Conservation (phyloP, 1,284 basidiomycete species). For the Lentinula novae-zelandiae region DNA sequence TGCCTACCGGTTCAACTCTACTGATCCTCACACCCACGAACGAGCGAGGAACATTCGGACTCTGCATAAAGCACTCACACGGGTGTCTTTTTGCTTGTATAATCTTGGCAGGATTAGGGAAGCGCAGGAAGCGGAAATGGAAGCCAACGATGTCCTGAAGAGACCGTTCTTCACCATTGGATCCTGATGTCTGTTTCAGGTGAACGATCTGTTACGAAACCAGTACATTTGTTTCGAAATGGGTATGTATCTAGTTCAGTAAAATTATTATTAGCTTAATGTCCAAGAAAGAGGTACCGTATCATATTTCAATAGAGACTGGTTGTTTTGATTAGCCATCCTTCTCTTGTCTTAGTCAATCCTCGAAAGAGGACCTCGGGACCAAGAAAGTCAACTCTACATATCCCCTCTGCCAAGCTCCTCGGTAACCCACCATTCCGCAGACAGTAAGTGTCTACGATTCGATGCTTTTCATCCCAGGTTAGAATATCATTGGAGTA, state of each 20-base stretch:
- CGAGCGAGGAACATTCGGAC: slow-evolving; percentile 8
- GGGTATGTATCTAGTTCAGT: not conserved
- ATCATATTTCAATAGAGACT: not conserved
- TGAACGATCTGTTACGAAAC: no score
- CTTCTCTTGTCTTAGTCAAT: not conserved
- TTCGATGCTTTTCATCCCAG: not conserved
- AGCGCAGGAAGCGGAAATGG: slow-evolving; percentile 9
- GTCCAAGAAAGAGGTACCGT: not conserved
- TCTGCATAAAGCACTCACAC: slow-evolving; percentile 13
- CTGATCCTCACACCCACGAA: slow-evolving; percentile 11
- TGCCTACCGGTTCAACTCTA: slow-evolving; percentile 5
- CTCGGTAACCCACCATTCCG: not conserved
- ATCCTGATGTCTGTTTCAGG: not conserved
- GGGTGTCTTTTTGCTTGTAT: slow-evolving; percentile 12
- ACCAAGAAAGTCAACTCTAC: slow-evolving; percentile 1
- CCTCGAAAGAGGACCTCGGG: slow-evolving; percentile 1
- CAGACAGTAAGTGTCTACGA: not conserved
- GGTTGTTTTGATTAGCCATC: slow-evolving; percentile 6
- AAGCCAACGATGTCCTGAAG: slow-evolving; percentile 12
- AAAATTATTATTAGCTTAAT: not conserved
- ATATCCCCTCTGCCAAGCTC: not conserved
- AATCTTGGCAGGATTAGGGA: slow-evolving; percentile 10
- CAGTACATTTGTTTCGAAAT: not conserved
- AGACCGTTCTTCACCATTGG: slow-evolving; percentile 4
- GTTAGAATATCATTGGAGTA: not conserved